These are phyloP conservation scores for Sclerotinia borealis DNA, from an alignment of 2,329 filamentous ascomycete genomes.

Conservation along the genomic window DNA sequence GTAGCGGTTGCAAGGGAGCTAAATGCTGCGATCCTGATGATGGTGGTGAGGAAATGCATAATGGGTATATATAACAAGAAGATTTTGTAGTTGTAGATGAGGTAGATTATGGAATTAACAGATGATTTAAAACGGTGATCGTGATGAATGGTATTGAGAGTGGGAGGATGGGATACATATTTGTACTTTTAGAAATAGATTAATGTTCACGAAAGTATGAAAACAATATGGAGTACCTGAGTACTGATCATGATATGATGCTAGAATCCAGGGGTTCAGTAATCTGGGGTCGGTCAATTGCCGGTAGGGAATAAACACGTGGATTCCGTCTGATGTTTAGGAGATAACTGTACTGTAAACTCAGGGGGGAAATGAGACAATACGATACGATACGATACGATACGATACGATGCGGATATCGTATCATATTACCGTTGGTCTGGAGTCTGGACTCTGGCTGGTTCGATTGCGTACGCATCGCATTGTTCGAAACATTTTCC, in stretches of 20 bases:
- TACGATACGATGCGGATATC: too few relatives aligned
- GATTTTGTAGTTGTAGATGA: not conserved
- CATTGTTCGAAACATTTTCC: too few relatives aligned
- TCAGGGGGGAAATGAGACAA: not conserved
- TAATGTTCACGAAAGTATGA: not conserved
- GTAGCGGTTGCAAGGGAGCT: conserved; percentile 1
- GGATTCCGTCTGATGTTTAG: not conserved
- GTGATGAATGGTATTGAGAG: not conserved
- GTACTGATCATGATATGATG: not conserved
- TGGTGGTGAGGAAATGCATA: conserved; percentile 3
- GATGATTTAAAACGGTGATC: not conserved
- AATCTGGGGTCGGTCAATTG: not conserved
- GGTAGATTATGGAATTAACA: not conserved
- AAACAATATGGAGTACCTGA: too few relatives aligned
- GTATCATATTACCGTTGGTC: too few relatives aligned
- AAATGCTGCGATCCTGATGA: conserved; percentile 2
- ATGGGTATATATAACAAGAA: too few relatives aligned
- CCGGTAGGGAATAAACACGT: not conserved
- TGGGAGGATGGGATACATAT: not conserved
- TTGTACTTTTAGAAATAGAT: not conserved
- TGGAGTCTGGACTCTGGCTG: too few relatives aligned
- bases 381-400: not conserved
- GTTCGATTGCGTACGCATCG: too few relatives aligned
- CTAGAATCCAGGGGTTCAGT: not conserved
- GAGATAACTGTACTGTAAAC: too few relatives aligned